Conservation (phyloP, 331 rosid genomes). For the Rosa hybrid region DNA sequence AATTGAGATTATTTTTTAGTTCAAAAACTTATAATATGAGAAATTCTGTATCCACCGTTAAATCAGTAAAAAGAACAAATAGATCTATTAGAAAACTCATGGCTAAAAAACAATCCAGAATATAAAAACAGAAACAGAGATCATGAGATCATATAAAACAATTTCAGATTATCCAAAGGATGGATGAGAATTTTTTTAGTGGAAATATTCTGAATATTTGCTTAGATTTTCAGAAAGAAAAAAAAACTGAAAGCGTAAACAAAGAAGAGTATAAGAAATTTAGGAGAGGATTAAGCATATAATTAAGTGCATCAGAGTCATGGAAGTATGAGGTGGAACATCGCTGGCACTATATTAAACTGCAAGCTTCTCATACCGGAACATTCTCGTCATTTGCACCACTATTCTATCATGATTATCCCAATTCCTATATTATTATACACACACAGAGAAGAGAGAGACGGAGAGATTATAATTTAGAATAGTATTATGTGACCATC, state of each 20-base stretch:
- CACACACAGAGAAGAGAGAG: not conserved
- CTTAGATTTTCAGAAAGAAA: not conserved
- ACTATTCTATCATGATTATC: not conserved
- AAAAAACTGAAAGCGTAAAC: not conserved
- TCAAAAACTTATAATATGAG: no score
- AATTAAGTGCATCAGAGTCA: conserved; percentile 62
- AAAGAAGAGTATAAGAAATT: no score
- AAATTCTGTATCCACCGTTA: no score
- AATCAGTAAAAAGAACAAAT: no score
- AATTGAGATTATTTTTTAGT: no score
- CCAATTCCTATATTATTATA: conserved; percentile 2
- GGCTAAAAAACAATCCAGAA: no score
- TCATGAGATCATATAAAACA: no score
- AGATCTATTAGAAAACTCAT: no score
- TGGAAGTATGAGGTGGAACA: conserved; percentile 72
- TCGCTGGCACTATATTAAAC: conserved; percentile 36
- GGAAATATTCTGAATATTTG: not conserved
- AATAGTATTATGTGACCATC: not conserved
- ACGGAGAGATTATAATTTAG: not conserved
- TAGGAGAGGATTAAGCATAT: not conserved
- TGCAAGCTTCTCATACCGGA: conserved; percentile 54
- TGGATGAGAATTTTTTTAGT: no score
- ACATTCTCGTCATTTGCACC: conserved; percentile 49
- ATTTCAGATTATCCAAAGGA: no score
- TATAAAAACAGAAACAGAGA: no score